Percentiles rank a stretch among this genome's conserved stretches.
Conservation (phyloP, 805 yeast genomes). For the Isabelozyma pseudorhagii region DNA sequence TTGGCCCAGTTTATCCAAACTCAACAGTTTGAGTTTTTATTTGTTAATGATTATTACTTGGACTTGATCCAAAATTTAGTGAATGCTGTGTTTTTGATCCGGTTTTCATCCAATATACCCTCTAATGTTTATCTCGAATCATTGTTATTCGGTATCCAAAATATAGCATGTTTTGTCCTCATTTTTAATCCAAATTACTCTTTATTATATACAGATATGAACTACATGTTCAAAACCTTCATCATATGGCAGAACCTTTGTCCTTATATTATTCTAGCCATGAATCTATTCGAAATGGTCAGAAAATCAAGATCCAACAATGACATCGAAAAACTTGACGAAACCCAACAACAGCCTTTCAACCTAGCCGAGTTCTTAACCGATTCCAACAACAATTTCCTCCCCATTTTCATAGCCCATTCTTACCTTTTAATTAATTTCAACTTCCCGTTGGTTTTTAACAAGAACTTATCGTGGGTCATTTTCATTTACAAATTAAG, state of each 20-base stretch:
- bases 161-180: not conserved
- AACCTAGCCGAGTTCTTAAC: constrained; percentile 9
- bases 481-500: constrained; percentile 15
- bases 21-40: not conserved
- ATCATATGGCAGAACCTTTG: constrained; percentile 15
- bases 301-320: not conserved
- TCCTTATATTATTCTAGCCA: constrained; percentile 15
- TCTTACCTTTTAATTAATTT: constrained; percentile 27
- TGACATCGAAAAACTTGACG: not conserved
- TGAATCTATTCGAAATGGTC: constrained; percentile 7
- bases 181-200: not conserved
- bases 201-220: constrained; percentile 6
- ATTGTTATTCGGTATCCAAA: not conserved
- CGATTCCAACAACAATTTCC: constrained; percentile 30
- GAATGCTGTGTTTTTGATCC: not conserved
- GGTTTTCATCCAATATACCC: not conserved
- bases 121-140: not conserved
- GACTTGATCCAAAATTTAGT: not conserved
- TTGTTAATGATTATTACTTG: not conserved
- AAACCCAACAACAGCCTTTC: not conserved
- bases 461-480: not conserved
- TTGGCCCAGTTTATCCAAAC: not conserved
- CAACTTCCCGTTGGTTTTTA: constrained; percentile 13
- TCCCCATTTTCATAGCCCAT: constrained; percentile 33
- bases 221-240: constrained; percentile 8